Evolutionary conservation across 2,329 filamentous ascomycete species (phyloP), one percentile per base, ranked within the genome.

Genomic region (Fusarium sp.): DNA sequence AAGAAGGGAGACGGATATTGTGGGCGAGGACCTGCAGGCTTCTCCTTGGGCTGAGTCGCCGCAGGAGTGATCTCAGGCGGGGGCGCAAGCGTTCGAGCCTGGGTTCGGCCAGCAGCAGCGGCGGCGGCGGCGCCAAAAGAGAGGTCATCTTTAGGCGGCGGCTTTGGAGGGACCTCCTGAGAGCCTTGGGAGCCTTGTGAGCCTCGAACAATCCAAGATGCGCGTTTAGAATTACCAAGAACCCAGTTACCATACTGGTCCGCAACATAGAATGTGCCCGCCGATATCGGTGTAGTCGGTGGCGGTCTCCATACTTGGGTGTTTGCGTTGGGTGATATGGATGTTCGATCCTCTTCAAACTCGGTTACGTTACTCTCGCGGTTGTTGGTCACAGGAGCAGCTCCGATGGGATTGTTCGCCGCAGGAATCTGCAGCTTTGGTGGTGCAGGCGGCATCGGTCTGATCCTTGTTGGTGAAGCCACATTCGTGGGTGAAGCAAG

Each of bases 241-340:
- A 86, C 81, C 87, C 87, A 88, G 72, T 88, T 88, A 1, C 86
- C 85, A 68, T 81, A 80, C 73, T 81, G 84, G 72, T 89, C 86
- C 36, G 86, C 82, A 48, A 87, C 81, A 68, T 87, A 88, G 46
- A 83, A 82, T 1, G 83, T 82, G 3, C 82, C 80, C 1, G 83
- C 83, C 3, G 84, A 84, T 41, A 80, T 78, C 2, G 85, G 83
- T 18, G 82, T 83, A 3, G 79, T 79, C 3, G 83, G 81, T 0
- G 86, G 85, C 7, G 84, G 85, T 12, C 84, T 79, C 86, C 86
- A 88, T 47, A 87, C 82, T 59, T 84, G 82, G 12, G 69, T 82
- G 72, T 50, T 80, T n/a, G 68, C 82, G 72, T 52, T 80, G 27
- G 74, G 75, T 4, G 80, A 78, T 48, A 73, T 47, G 46, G 82